phyloP scores from a whole-genome alignment of 2,329 filamentous ascomycete species.

The Cytospora chrysosperma region DNA sequence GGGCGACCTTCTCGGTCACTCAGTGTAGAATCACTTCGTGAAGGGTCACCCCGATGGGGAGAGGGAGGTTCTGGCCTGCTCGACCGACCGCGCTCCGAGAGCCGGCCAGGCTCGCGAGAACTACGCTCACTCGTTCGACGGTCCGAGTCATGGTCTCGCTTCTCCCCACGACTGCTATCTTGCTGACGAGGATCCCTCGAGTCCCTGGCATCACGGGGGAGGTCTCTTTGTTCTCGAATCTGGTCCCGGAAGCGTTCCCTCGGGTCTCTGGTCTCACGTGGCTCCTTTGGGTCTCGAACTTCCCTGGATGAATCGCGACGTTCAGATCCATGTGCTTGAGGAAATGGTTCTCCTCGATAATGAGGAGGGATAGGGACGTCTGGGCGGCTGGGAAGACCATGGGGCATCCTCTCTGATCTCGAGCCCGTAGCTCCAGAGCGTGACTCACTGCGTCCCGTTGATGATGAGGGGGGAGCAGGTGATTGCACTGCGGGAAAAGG shows the following conservation, averaged over 20 bases:
- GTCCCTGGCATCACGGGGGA: conserved; percentile 33
- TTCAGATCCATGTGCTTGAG: conserved; percentile 37
- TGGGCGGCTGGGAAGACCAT: conserved; percentile 54
- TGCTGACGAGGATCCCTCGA: conserved; percentile 29
- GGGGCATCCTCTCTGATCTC: conserved; percentile 19
- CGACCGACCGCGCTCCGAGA: conserved; percentile 41
- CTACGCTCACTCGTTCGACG: conserved; percentile 41
- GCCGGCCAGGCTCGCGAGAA: conserved; percentile 37
- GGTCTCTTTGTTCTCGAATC: conserved; percentile 20
- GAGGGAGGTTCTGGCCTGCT: conserved; percentile 31
- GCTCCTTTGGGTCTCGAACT: conserved; percentile 40
- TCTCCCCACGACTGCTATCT: conserved; percentile 26
- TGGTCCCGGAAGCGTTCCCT: conserved; percentile 33
- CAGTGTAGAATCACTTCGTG: conserved; percentile 32
- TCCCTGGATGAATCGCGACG: conserved; percentile 33
- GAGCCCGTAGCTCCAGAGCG: conserved; percentile 33
- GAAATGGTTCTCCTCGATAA: conserved; percentile 46
- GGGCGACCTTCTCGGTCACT: conserved; percentile 33
- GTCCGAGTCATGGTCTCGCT: conserved; percentile 44
- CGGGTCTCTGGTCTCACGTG: conserved; percentile 39
- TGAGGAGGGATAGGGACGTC: conserved; percentile 55
- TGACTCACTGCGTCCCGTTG: conserved; percentile 17
- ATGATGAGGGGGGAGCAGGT: background rate
- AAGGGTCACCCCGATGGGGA: conserved; percentile 33
- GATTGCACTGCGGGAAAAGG: conserved; percentile 9